Percentiles rank a stretch among this genome's conserved stretches.
phyloP scores from a whole-genome alignment of 2,329 filamentous ascomycete genomes.

The Phaeosphaeriaceae sp. region DNA sequence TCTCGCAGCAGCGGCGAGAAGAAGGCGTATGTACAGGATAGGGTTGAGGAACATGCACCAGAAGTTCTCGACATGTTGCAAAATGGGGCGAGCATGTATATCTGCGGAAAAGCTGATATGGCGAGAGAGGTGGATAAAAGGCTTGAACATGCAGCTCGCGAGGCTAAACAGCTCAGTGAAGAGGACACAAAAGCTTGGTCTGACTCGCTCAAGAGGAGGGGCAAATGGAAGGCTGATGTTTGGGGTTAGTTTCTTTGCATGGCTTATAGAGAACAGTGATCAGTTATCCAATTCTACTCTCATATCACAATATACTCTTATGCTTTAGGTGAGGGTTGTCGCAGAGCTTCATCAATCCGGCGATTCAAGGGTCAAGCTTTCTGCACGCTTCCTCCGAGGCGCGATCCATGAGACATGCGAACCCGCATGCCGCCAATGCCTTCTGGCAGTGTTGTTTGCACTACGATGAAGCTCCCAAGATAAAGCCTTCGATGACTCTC shows the following conservation, averaged over 20 bases:
- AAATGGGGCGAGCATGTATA: slow-evolving; percentile 49
- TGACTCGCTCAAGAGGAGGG: slow-evolving; percentile 56
- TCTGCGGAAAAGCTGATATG: slow-evolving; percentile 51
- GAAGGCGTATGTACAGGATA: slow-evolving; percentile 51
- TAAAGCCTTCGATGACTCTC: too few relatives aligned
- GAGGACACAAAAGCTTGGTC: slow-evolving; percentile 55
- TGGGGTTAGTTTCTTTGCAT: slow-evolving; percentile 49
- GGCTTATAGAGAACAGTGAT: too few relatives aligned
- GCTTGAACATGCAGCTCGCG: slow-evolving; percentile 48
- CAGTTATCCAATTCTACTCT: too few relatives aligned
- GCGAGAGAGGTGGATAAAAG: slow-evolving; percentile 51
- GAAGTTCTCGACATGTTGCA: slow-evolving; percentile 46
- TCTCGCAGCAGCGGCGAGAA: background rate
- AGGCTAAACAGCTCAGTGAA: slow-evolving; percentile 49
- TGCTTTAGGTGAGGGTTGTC: too few relatives aligned
- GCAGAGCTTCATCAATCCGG: too few relatives aligned
- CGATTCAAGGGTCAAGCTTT: too few relatives aligned
- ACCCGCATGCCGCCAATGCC: too few relatives aligned
- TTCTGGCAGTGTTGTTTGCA: too few relatives aligned
- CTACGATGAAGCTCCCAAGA: too few relatives aligned
- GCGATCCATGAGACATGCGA: too few relatives aligned
- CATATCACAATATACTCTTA: too few relatives aligned
- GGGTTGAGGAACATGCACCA: slow-evolving; percentile 36
- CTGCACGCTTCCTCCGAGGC: too few relatives aligned
- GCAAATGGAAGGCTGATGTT: slow-evolving; percentile 63